A percentile compares a stretch with the other conserved stretches of the same genome.
Conservation (phyloP, 371 early-diverging fungal genomes). For the Rhizopus microsporus region DNA sequence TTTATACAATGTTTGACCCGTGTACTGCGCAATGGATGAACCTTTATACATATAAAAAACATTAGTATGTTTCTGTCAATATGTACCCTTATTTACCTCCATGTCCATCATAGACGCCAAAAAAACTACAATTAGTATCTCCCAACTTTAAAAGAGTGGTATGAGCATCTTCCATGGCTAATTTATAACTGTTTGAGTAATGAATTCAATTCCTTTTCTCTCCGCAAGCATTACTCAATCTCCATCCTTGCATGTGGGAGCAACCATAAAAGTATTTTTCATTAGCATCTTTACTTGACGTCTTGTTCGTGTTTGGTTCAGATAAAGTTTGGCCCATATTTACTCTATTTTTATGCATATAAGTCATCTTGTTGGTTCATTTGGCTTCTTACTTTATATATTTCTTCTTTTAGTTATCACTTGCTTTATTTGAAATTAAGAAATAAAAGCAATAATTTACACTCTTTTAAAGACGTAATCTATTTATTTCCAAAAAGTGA, state of each 20-base stretch:
- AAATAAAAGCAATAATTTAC: too few species aligned
- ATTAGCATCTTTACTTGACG: slow-evolving; percentile 71
- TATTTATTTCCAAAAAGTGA: too few species aligned
- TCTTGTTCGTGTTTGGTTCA: slow-evolving; percentile 91
- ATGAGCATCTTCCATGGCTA: slow-evolving; percentile 97
- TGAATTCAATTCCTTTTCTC: neutral
- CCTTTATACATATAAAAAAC: slow-evolving; percentile 40
- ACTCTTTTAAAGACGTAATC: too few species aligned
- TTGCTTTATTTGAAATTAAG: too few species aligned
- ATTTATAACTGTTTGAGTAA: neutral
- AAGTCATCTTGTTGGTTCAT: neutral
- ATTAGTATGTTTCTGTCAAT: neutral
- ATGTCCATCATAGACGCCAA: slow-evolving; percentile 96
- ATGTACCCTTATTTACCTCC: slow-evolving; percentile 66
- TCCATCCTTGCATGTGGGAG: slow-evolving; percentile 98
- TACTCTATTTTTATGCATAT: neutral
- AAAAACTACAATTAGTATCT: slow-evolving; percentile 65
- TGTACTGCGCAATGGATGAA: slow-evolving; percentile 76
- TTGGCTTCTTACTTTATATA: too few species aligned
- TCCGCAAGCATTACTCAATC: slow-evolving; percentile 72
- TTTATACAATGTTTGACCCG: slow-evolving; percentile 74
- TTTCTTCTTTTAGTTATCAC: too few species aligned
- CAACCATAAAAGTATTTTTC: slow-evolving; percentile 82
- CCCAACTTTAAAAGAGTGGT: slow-evolving; percentile 78
- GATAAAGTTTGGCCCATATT: slow-evolving; percentile 96